Base-by-base conservation (phyloP, 2,329 filamentous ascomycete species). In the Coleophoma cylindrospora region DNA sequence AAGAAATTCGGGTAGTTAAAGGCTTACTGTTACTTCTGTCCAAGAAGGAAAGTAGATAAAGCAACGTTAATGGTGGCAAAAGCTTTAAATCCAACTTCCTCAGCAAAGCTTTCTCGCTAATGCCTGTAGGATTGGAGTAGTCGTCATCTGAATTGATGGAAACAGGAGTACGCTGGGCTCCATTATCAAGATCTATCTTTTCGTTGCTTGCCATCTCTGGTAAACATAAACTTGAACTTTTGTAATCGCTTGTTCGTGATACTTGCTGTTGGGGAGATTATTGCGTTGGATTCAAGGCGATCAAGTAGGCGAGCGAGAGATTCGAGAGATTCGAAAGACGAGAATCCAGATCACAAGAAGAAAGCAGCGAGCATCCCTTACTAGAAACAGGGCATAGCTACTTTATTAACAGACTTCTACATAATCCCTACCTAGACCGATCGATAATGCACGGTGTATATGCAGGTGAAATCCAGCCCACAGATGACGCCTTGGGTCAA, bases 41-140 rank as follows among this genome's bases (percentile, higher is more conserved):
- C 9, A 82, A 61, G 53, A 82, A 82, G 0, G 75, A 80, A 1
- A 81, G 61, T 6, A 82, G 62, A 56, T 83, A 83, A 11, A 82
- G 55, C 3, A 81, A 59, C 0, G 77, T 77, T 2, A 82, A 72
- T 0, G 76, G 74, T 0, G 79, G 80, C 0, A 83, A 63, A 4
- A 83, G 66, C 43, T 71, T 68, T 3, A 64, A 54, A 52, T 82
- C 79, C 13, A 82, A 58, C 53, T 79, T 87, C 10, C 82, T 71
- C 7, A 87, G 58, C 2, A 88, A 66, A 0, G 71, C 68, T 38
- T 72, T 77, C 59, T 86, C 83, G 49, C 79, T 76, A 33, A 85
- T 61, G 1, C 53, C 57, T 3, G 53, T 54, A 0, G 56, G 56
- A 45, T 61, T 59, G 2, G 47, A 40, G 33, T 56, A 52, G 3